Conservation (phyloP, 106 monocot genomes). For the Dendrobium catenatum region DNA sequence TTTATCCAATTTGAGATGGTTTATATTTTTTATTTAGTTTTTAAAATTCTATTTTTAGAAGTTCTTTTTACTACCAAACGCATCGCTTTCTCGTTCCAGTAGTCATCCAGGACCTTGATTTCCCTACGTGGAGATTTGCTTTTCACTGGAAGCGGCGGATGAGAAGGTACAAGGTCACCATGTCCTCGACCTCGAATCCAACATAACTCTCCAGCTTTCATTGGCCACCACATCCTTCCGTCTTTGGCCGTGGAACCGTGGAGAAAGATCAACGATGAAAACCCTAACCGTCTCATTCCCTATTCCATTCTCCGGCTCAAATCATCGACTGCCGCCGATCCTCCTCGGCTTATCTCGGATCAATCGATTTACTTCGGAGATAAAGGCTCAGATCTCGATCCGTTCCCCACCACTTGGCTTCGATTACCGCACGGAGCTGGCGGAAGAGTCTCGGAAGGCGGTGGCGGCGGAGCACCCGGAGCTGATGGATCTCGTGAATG, state of each 20-base stretch:
- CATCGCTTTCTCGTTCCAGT: no score
- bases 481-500: constrained; percentile 57
- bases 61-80: no score
- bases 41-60: no score
- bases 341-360: not conserved
- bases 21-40: no score
- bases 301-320: not conserved
- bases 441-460: constrained; percentile 38
- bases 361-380: not conserved
- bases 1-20: no score
- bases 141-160: not conserved
- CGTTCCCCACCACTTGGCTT: constrained; percentile 60
- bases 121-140: not conserved
- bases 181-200: not conserved
- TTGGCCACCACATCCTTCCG: not conserved
- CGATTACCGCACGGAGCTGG: constrained; percentile 52
- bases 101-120: not conserved
- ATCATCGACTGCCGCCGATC: not conserved
- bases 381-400: constrained; percentile 25
- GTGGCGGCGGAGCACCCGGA: constrained; percentile 45
- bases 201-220: not conserved
- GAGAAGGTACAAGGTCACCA: not conserved
- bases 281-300: not conserved
- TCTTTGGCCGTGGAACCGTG: not conserved
- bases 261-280: not conserved